phyloP scores from a whole-genome alignment of 495 filamentous ascomycete genomes.

The Jackrogersella multiformis region DNA sequence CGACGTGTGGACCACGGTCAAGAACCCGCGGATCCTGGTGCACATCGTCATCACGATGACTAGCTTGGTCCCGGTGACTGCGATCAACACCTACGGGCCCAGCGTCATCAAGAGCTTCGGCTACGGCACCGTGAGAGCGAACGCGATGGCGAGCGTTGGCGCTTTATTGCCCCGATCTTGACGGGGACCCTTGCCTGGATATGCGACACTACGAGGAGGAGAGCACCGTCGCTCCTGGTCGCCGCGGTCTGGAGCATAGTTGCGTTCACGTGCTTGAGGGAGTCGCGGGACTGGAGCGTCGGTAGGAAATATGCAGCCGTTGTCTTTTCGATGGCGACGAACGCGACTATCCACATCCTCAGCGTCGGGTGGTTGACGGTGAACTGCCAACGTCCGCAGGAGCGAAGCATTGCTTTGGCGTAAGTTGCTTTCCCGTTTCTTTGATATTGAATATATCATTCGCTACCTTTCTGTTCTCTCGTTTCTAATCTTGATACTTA shows the following conservation, averaged over 20 bases:
- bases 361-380: constrained; percentile 60
- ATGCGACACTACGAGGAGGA: constrained; percentile 47
- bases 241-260: constrained; percentile 58
- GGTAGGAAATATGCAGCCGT: constrained; percentile 53
- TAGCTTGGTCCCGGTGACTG: constrained; percentile 47
- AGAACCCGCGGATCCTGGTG: constrained; percentile 55
- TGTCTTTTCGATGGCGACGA: constrained; percentile 63
- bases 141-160: constrained; percentile 62
- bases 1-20: constrained; percentile 55
- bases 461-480: too few species aligned
- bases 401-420: constrained; percentile 63
- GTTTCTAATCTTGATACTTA: too few species aligned
- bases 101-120: constrained; percentile 56
- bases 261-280: constrained; percentile 53
- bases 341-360: constrained; percentile 55
- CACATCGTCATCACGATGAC: constrained; percentile 54
- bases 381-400: constrained; percentile 57
- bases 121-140: constrained; percentile 56
- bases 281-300: constrained; percentile 51
- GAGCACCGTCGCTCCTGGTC: constrained; percentile 53
- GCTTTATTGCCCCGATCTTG: constrained; percentile 51
- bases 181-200: constrained; percentile 57
- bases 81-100: constrained; percentile 59
- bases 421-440: constrained; percentile 45
- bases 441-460: neutral